Conservation (phyloP, 192 early-diverging fungal genomes). For the Mortierella hygrophila region DNA sequence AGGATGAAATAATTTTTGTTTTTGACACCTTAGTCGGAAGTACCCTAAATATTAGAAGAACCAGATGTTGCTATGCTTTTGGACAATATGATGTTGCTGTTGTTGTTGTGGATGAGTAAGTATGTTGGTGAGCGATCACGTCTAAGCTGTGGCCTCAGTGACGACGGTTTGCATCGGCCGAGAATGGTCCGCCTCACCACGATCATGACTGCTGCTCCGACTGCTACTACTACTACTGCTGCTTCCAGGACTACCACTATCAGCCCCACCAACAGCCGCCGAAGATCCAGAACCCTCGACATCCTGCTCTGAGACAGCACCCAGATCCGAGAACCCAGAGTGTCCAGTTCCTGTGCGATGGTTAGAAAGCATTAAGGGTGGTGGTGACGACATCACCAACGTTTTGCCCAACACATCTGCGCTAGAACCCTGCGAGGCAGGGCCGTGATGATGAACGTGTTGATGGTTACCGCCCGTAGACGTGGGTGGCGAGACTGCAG, state of each 20-base stretch:
- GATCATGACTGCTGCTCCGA: conserved; percentile 34
- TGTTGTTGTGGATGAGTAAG: not conserved
- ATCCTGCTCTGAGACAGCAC: conserved; percentile 41
- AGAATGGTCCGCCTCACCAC: not conserved
- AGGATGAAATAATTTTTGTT: no score
- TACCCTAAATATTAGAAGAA: no score
- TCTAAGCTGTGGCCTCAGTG: conserved; percentile 19
- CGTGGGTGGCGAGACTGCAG: conserved; percentile 23
- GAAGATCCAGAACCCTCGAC: not conserved
- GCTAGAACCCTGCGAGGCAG: not conserved
- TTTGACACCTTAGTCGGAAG: no score
- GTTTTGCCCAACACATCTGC: conserved; percentile 50
- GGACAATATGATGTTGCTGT: not conserved
- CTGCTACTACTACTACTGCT: conserved; percentile 22
- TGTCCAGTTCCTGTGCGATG: conserved; percentile 12
- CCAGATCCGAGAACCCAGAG: conserved; percentile 31
- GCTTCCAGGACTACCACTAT: conserved; percentile 1
- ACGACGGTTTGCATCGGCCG: conserved; percentile 16
- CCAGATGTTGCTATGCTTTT: no score
- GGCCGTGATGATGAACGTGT: conserved; percentile 4
- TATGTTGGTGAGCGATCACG: not conserved
- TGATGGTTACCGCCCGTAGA: not conserved
- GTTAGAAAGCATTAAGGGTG: not conserved
- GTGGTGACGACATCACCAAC: conserved; percentile 28
- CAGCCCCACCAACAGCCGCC: not conserved